A percentile compares a stretch with the other conserved stretches of the same genome.
Conservation (phyloP, 2,329 filamentous ascomycete species). For the Xylogone sp. region DNA sequence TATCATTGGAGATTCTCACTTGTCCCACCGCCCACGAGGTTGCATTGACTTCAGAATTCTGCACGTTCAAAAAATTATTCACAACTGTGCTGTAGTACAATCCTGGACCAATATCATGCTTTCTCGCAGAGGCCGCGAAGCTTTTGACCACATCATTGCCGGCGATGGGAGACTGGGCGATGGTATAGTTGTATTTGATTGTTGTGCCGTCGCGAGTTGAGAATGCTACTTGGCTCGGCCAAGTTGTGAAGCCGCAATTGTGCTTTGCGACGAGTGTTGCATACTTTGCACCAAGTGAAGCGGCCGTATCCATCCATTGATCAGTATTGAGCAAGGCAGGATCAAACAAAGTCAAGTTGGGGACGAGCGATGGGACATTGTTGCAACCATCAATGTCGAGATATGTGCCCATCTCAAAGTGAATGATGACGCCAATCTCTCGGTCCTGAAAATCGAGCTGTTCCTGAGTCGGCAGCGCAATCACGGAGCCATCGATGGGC, state of each 20-base stretch:
- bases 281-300: constrained; percentile 23
- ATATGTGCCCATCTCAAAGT: constrained; percentile 24
- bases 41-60: constrained; percentile 14
- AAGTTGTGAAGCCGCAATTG: constrained; percentile 28
- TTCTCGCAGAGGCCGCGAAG: constrained; percentile 21
- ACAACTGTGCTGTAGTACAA: constrained; percentile 29
- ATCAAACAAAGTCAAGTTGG: constrained; percentile 15
- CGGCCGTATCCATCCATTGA: constrained; percentile 25
- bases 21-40: constrained; percentile 14
- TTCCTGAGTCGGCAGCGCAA: constrained; percentile 21
- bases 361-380: constrained; percentile 20
- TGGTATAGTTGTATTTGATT: constrained; percentile 25
- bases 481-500: constrained; percentile 22
- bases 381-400: constrained; percentile 24
- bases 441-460: constrained; percentile 23
- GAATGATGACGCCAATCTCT: constrained; percentile 23
- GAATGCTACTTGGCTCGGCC: constrained; percentile 26
- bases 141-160: constrained; percentile 21
- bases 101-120: constrained; percentile 23
- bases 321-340: constrained; percentile 21
- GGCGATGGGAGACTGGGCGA: constrained; percentile 21
- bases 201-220: constrained; percentile 17
- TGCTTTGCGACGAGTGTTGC: constrained; percentile 28
- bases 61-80: constrained; percentile 28
- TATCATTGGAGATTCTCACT: constrained; percentile 18